Percentiles rank a stretch among this genome's conserved stretches.
Conservation (phyloP, 768 basidiomycete genomes). For the Boletales sp. region DNA sequence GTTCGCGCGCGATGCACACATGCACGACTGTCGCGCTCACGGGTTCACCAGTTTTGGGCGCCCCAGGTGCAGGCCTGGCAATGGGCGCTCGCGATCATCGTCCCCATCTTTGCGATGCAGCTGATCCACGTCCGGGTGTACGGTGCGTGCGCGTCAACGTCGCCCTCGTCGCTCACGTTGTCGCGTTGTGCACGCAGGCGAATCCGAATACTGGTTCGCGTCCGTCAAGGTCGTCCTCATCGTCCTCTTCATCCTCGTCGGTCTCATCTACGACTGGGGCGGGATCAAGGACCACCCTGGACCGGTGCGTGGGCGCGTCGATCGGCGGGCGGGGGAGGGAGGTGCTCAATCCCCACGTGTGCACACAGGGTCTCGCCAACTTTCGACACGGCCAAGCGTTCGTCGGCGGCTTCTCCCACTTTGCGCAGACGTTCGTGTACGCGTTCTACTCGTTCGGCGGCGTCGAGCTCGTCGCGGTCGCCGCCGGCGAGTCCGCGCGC, state of each 20-base stretch:
- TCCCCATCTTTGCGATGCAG: slow-evolving; percentile 49
- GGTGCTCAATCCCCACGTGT: not conserved
- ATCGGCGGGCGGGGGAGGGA: too few relatives aligned
- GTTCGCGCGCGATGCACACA: not conserved
- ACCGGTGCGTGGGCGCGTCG: slow-evolving; percentile 37
- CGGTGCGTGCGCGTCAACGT: slow-evolving; percentile 26
- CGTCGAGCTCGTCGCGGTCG: slow-evolving; percentile 67
- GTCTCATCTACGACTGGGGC: slow-evolving; percentile 61
- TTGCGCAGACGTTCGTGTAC: slow-evolving; percentile 59
- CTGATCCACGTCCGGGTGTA: slow-evolving; percentile 57
- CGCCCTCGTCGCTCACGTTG: too few relatives aligned
- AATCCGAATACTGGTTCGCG: slow-evolving; percentile 63
- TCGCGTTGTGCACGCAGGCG: slow-evolving; percentile 34
- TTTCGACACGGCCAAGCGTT: slow-evolving; percentile 50
- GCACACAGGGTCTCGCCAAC: slow-evolving; percentile 48
- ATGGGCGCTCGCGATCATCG: slow-evolving; percentile 54
- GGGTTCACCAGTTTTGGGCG: slow-evolving; percentile 49
- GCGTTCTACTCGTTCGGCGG: slow-evolving; percentile 71
- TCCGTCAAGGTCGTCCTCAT: slow-evolving; percentile 63
- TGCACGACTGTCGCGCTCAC: too few relatives aligned
- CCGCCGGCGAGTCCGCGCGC: slow-evolving; percentile 65
- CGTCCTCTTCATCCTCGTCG: slow-evolving; percentile 57
- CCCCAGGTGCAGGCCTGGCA: slow-evolving; percentile 48
- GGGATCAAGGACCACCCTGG: slow-evolving; percentile 56
- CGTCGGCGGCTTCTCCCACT: slow-evolving; percentile 49